These are phyloP conservation scores for Colletotrichum sp. DNA, from an alignment of 2,329 filamentous ascomycete genomes.

Conservation along the genomic window DNA sequence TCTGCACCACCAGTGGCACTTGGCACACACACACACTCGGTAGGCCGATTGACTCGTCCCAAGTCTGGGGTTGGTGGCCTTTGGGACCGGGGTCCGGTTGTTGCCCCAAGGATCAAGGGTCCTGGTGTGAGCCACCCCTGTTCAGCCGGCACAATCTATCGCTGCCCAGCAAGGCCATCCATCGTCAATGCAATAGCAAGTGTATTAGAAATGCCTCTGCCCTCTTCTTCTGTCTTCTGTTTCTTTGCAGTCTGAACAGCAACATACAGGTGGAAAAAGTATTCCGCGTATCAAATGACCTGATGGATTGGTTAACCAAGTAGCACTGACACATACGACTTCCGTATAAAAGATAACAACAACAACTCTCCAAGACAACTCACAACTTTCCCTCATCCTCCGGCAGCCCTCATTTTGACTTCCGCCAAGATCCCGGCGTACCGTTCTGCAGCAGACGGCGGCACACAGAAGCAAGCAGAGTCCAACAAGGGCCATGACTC, in stretches of 20 bases:
- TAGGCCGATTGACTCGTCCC: constrained; percentile 11
- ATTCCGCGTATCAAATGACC: not conserved
- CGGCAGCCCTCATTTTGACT: not conserved
- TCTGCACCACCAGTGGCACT: not conserved
- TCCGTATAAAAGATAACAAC: not conserved
- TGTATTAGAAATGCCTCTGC: not conserved
- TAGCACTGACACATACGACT: not conserved
- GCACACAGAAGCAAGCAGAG: not conserved
- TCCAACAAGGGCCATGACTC: not conserved
- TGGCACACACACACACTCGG: not conserved
- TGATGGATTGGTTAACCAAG: not conserved
- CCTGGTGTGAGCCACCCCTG: not conserved
- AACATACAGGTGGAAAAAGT: not conserved
- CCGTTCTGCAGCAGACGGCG: not conserved
- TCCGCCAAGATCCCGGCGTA: not conserved
- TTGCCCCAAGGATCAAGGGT: not conserved
- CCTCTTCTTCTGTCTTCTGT: not conserved
- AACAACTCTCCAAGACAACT: not conserved
- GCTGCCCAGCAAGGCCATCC: constrained; percentile 12
- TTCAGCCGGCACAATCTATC: not conserved
- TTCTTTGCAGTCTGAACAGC: not conserved
- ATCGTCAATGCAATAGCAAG: not conserved
- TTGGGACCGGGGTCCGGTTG: not conserved
- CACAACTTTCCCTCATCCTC: accelerated
- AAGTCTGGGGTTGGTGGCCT: not conserved